Conservation (phyloP, 805 yeast genomes). For the Tetrapisispora fleetii region DNA sequence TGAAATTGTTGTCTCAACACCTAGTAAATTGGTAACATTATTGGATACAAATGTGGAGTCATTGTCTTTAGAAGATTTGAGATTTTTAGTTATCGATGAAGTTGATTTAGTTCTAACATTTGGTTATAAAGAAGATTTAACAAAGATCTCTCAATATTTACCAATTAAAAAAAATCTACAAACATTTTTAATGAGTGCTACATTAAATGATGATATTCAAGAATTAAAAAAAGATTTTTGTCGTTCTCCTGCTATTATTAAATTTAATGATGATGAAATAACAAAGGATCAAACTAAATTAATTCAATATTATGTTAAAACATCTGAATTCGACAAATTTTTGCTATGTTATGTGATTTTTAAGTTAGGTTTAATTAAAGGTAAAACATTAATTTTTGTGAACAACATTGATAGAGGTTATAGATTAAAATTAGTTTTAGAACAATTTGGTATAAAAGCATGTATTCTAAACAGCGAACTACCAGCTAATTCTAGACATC, state of each 20-base stretch:
- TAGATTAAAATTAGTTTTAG: slow-evolving; percentile 78
- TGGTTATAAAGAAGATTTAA: slow-evolving; percentile 82
- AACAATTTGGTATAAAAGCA: slow-evolving; percentile 86
- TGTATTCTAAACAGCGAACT: slow-evolving; percentile 87
- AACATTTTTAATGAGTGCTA: slow-evolving; percentile 93
- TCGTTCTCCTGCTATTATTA: slow-evolving; percentile 69
- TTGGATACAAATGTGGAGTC: slow-evolving; percentile 39
- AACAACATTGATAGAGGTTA: slow-evolving; percentile 94
- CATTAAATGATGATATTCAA: slow-evolving; percentile 78
- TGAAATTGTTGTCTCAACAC: slow-evolving; percentile 78
- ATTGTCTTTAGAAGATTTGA: slow-evolving; percentile 46
- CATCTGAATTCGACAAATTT: slow-evolving; percentile 85
- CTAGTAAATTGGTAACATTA: slow-evolving; percentile 56
- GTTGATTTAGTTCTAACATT: slow-evolving; percentile 84
- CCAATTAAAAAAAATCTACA: slow-evolving; percentile 73
- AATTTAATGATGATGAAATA: slow-evolving; percentile 61
- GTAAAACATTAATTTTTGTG: slow-evolving; percentile 84
- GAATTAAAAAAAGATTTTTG: slow-evolving; percentile 70
- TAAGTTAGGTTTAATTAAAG: slow-evolving; percentile 78
- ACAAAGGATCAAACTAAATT: slow-evolving; percentile 46
- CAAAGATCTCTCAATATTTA: slow-evolving; percentile 49
- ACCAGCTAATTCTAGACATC: slow-evolving; percentile 86
- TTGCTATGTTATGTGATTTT: slow-evolving; percentile 82
- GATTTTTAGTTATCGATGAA: slow-evolving; percentile 81
- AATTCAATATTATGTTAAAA: slow-evolving; percentile 77